Conservation (phyloP, 1,284 basidiomycete species). For the Tilletia setariae region DNA sequence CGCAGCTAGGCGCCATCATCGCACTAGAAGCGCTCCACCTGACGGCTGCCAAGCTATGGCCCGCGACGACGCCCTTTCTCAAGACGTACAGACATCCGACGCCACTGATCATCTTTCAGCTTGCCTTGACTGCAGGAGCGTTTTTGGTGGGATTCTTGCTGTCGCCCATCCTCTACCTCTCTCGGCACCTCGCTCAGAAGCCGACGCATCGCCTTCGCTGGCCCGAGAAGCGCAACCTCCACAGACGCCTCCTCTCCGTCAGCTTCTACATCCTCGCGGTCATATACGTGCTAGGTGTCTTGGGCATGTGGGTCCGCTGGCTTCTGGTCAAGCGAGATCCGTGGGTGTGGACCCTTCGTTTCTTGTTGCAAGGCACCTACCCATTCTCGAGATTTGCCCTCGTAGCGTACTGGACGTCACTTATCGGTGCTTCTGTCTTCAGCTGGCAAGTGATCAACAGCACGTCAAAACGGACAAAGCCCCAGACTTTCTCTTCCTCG, state of each 20-base stretch:
- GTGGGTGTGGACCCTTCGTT: conserved; percentile 73
- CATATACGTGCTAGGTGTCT: conserved; percentile 75
- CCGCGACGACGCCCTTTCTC: conserved; percentile 71
- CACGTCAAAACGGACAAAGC: conserved; percentile 30
- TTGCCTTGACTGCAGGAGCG: conserved; percentile 87
- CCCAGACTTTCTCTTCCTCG: background rate
- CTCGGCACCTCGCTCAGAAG: conserved; percentile 83
- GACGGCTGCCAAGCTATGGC: conserved; percentile 42
- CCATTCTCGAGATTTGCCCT: conserved; percentile 79
- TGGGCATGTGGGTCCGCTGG: conserved; percentile 90
- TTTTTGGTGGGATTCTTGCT: conserved; percentile 87
- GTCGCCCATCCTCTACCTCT: conserved; percentile 88
- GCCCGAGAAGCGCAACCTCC: conserved; percentile 79
- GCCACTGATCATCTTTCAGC: conserved; percentile 84
- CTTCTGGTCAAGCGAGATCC: conserved; percentile 78
- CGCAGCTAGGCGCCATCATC: conserved; percentile 79
- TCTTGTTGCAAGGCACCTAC: conserved; percentile 68
- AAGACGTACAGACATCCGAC: conserved; percentile 90
- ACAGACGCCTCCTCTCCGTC: conserved; percentile 77
- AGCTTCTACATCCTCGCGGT: conserved; percentile 78
- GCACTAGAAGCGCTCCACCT: conserved; percentile 66
- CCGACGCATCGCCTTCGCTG: conserved; percentile 83
- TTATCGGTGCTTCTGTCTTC: conserved; percentile 78
- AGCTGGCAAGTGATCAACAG: conserved; percentile 68
- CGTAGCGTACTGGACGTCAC: conserved; percentile 76